Conservation (phyloP, 164 flowering plant species). For the Aristolochia fimbriata region DNA sequence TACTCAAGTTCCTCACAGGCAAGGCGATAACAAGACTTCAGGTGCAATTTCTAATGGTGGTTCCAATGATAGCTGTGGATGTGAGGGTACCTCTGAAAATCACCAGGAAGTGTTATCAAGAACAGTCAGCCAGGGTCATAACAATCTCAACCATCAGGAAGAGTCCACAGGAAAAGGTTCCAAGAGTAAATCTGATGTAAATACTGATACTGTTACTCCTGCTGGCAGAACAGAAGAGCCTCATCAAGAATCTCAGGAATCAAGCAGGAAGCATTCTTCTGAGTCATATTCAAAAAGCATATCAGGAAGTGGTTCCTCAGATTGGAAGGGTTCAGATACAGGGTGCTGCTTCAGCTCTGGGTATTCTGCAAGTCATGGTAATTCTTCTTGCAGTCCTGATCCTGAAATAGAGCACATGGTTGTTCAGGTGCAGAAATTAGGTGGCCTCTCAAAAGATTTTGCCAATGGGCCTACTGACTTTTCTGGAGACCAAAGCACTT, state of each 20-base stretch:
- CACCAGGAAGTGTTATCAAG: slow-evolving; percentile 6
- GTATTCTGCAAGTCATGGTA: slow-evolving; percentile 11
- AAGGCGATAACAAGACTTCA: slow-evolving; percentile 11
- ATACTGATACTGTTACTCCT: slow-evolving; percentile 10
- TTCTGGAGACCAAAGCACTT: slow-evolving; percentile 33
- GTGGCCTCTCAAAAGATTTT: slow-evolving; percentile 41
- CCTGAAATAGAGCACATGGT: slow-evolving; percentile 12
- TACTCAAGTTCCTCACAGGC: slow-evolving; percentile 14
- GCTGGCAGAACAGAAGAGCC: slow-evolving; percentile 11
- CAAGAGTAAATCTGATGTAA: slow-evolving; percentile 6
- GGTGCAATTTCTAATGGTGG: slow-evolving; percentile 4
- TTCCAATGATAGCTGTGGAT: slow-evolving; percentile 1
- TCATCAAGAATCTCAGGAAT: slow-evolving; percentile 8
- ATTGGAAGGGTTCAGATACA: slow-evolving; percentile 3
- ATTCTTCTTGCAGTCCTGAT: slow-evolving; percentile 7
- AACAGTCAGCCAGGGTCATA: slow-evolving; percentile 6
- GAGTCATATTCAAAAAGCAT: slow-evolving; percentile 8
- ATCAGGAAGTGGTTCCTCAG: neutral
- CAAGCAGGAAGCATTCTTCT: slow-evolving; percentile 5
- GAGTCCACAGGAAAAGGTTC: slow-evolving; percentile 6
- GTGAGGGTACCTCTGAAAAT: slow-evolving; percentile 8
- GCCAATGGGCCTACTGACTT: slow-evolving; percentile 13
- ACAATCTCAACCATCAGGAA: slow-evolving; percentile 3
- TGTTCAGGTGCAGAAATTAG: slow-evolving; percentile 14
- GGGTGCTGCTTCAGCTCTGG: slow-evolving; percentile 5